Conservation (phyloP, 495 filamentous ascomycete genomes). For the Tuber melanosporum region DNA sequence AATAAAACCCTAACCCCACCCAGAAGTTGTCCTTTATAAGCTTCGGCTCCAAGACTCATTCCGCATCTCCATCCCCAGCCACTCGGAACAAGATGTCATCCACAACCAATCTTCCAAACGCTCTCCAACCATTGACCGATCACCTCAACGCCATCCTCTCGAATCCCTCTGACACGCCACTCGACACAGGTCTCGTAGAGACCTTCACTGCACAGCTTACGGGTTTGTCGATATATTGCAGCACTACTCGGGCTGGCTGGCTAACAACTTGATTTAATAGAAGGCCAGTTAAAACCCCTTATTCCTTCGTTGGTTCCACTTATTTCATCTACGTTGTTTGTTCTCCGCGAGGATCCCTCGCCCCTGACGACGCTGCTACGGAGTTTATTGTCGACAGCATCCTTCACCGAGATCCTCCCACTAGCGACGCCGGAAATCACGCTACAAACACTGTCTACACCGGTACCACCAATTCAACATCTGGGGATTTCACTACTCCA, state of each 20-base stretch:
- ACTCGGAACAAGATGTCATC: neutral
- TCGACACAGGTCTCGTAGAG: constrained; percentile 29
- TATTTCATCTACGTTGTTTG: constrained; percentile 14
- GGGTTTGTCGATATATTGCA: constrained; percentile 11
- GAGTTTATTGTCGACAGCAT: constrained; percentile 15
- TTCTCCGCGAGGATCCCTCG: constrained; percentile 24
- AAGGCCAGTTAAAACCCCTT: constrained; percentile 19
- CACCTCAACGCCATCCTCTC: constrained; percentile 24
- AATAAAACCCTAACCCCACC: neutral
- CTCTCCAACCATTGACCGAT: constrained; percentile 12
- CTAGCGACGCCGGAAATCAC: constrained; percentile 14
- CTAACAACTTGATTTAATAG: constrained; percentile 15
- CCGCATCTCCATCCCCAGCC: neutral
- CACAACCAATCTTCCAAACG: neutral
- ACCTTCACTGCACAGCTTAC: constrained; percentile 31
- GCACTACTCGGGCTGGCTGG: neutral
- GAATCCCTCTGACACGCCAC: constrained; percentile 15
- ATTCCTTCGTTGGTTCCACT: constrained; percentile 24
- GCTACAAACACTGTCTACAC: constrained; percentile 23
- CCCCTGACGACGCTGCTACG: constrained; percentile 34
- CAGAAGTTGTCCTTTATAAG: neutral
- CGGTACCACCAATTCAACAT: constrained; percentile 16
- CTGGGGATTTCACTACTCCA: constrained; percentile 22
- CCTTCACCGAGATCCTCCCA: constrained; percentile 28
- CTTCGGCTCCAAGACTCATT: neutral